A percentile compares a stretch with the other conserved stretches of the same genome.
These are phyloP conservation scores for Camellia granthamiana DNA, from an alignment of 148 eudicot species.

Conservation along the genomic window DNA sequence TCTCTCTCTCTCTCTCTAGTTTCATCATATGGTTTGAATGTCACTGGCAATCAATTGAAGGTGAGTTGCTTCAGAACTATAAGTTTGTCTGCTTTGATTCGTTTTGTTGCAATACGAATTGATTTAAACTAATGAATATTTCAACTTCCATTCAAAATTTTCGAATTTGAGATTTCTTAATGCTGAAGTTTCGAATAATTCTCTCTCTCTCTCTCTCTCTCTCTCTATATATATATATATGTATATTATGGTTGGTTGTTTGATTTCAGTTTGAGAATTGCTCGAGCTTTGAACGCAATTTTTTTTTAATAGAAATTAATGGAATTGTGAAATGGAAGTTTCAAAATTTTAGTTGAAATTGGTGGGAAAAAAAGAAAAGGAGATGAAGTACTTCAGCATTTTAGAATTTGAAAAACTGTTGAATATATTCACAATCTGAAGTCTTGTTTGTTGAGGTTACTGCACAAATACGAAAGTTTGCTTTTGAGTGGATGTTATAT, in stretches of 20 bases:
- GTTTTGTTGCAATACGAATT: background rate
- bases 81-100: background rate
- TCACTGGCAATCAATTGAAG: conserved; percentile 10
- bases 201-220: background rate
- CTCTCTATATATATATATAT: background rate
- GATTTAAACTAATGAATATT: background rate
- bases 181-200: conserved; percentile 16
- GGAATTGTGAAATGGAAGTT: background rate
- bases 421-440: too few relatives aligned
- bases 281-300: background rate
- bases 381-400: background rate
- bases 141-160: background rate
- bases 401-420: background rate
- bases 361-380: background rate
- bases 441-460: too few relatives aligned
- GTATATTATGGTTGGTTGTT: background rate
- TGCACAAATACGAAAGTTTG: too few relatives aligned
- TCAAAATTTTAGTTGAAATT: background rate
- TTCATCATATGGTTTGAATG: background rate
- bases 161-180: conserved; percentile 26
- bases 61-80: background rate
- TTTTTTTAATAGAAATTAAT: too few relatives aligned
- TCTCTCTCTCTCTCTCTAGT: background rate
- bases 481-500: background rate
- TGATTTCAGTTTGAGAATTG: background rate